A percentile compares a stretch with the other conserved stretches of the same genome.
Evolutionary conservation across 2,329 filamentous ascomycete species (phyloP).

Genomic region (Leptographium galeiforme): DNA sequence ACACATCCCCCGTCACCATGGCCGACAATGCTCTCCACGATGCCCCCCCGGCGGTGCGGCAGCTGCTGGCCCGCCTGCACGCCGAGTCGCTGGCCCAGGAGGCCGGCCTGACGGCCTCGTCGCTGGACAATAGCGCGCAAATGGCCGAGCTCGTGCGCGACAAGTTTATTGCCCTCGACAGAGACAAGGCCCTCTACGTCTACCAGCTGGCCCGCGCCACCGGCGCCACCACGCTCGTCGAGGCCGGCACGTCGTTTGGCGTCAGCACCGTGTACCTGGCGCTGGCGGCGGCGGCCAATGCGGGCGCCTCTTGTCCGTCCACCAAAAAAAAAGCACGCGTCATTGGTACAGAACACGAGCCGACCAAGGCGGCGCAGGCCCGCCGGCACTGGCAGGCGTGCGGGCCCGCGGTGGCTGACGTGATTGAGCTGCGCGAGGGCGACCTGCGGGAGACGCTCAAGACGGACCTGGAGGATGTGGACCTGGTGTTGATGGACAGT

Average conservation of each 20-base stretch:
- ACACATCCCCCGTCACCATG: no score
- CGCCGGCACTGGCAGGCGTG: slow-evolving; percentile 38
- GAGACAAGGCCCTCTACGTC: slow-evolving; percentile 42
- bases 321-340: slow-evolving; percentile 20
- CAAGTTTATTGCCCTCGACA: slow-evolving; percentile 46
- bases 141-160: slow-evolving; percentile 26
- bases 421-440: slow-evolving; percentile 44
- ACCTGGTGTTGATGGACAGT: slow-evolving; percentile 49
- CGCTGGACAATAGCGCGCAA: background rate
- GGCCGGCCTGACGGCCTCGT: background rate
- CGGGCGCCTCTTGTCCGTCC: slow-evolving; percentile 8
- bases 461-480: slow-evolving; percentile 31
- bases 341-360: slow-evolving; percentile 48
- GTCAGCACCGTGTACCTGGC: slow-evolving; percentile 50
- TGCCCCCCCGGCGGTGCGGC: slow-evolving; percentile 2
- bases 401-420: slow-evolving; percentile 31
- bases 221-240: slow-evolving; percentile 37
- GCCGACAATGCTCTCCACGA: background rate
- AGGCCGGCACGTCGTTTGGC: slow-evolving; percentile 49
- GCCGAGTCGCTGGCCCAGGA: slow-evolving; percentile 6
- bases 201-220: slow-evolving; percentile 38
- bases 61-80: slow-evolving; percentile 8
- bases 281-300: slow-evolving; percentile 39
- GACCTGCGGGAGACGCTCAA: slow-evolving; percentile 43
- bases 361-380: slow-evolving; percentile 35